phyloP scores from a whole-genome alignment of 2,329 filamentous ascomycete species.

The Alternaria viburni region DNA sequence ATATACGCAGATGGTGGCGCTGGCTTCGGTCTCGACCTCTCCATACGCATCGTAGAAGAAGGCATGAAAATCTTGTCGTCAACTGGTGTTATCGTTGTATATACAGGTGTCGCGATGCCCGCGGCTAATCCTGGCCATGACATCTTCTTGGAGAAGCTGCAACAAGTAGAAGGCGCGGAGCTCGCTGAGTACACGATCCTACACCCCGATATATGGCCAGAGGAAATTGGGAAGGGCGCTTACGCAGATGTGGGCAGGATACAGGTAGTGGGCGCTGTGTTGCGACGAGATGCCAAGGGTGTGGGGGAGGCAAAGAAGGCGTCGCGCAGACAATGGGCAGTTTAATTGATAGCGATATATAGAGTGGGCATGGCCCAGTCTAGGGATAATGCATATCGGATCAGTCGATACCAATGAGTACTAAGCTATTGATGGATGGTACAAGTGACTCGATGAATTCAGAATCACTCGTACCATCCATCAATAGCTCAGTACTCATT shows the following conservation, averaged over 20 bases:
- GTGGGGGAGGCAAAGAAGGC: background rate
- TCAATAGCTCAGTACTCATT: background rate
- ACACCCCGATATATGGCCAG: constrained; percentile 35
- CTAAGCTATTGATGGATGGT: background rate
- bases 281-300: constrained; percentile 7
- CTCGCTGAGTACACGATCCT: constrained; percentile 27
- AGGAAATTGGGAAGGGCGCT: constrained; percentile 29
- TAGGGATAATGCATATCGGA: background rate
- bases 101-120: constrained; percentile 31
- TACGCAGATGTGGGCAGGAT: constrained; percentile 34
- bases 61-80: constrained; percentile 24
- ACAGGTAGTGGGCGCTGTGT: constrained; percentile 30
- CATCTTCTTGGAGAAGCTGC: constrained; percentile 23
- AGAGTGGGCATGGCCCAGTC: background rate
- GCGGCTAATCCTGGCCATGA: constrained; percentile 21
- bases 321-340: background rate
- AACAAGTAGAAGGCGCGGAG: constrained; percentile 16
- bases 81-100: constrained; percentile 24
- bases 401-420: background rate
- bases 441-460: no score
- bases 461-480: background rate
- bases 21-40: constrained; percentile 28
- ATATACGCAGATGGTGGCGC: constrained; percentile 35
- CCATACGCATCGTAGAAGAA: constrained; percentile 26
- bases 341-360: background rate